Evolutionary conservation across 2,329 filamentous ascomycete genomes (phyloP).

Genomic region (Dactylellina leptospora): DNA sequence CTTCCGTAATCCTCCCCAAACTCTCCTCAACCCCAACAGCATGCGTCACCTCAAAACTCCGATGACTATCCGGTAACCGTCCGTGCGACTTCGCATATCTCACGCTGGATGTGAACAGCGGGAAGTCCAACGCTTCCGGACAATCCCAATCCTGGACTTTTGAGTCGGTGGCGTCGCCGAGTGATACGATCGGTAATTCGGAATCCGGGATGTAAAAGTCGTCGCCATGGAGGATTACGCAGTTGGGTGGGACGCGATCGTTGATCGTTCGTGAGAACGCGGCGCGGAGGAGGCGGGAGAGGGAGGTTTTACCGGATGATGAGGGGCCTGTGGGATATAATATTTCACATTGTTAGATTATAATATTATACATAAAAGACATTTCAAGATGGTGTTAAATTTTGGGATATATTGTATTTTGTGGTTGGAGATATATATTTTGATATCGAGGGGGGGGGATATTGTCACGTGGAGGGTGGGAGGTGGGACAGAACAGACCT

Average conservation of each 20-base stretch:
- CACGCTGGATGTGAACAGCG: conserved; percentile 73
- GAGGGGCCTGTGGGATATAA: conserved; percentile 76
- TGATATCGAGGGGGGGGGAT: no score
- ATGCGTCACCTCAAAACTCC: conserved; percentile 33
- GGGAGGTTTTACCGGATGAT: conserved; percentile 92
- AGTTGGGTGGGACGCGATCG: conserved; percentile 59
- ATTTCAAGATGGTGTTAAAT: background rate
- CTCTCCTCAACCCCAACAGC: conserved; percentile 48
- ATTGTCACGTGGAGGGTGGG: background rate
- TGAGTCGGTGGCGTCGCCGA: conserved; percentile 62
- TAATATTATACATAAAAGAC: no score
- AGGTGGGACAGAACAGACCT: conserved; percentile 16
- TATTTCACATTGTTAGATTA: background rate
- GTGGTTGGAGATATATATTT: no score
- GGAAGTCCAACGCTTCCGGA: conserved; percentile 76
- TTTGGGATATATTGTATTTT: background rate
- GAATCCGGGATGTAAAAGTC: conserved; percentile 90
- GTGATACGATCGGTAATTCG: conserved; percentile 63
- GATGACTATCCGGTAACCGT: conserved; percentile 55
- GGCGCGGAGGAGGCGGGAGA: conserved; percentile 82
- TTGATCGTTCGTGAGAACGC: conserved; percentile 67
- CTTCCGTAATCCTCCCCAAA: conserved; percentile 7
- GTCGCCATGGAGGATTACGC: conserved; percentile 90
- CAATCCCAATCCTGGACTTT: conserved; percentile 92
- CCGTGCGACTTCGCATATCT: conserved; percentile 75